Percentiles rank a stretch among this genome's conserved stretches.
Evolutionary conservation across 495 filamentous ascomycete genomes (phyloP).

Genomic region (Penicillium lividum): DNA sequence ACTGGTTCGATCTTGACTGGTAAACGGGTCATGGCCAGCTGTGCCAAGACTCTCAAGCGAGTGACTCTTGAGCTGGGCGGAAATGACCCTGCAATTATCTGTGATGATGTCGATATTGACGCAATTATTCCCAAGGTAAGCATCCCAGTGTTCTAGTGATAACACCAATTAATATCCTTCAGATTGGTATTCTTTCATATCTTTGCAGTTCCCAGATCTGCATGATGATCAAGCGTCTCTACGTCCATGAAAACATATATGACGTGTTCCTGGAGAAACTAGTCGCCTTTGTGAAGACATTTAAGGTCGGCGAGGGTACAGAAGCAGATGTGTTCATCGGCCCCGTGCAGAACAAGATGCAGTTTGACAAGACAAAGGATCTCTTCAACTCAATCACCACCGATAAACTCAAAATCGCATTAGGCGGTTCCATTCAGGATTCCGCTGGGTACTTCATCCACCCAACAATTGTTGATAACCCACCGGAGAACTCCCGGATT

Average conservation of each 20-base stretch:
- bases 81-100: slow-evolving; percentile 68
- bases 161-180: neutral
- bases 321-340: slow-evolving; percentile 46
- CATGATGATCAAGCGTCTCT: slow-evolving; percentile 64
- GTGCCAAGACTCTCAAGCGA: slow-evolving; percentile 62
- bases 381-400: slow-evolving; percentile 49
- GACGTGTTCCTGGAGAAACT: slow-evolving; percentile 58
- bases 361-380: slow-evolving; percentile 56
- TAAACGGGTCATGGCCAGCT: slow-evolving; percentile 61
- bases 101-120: slow-evolving; percentile 64
- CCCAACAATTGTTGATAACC: slow-evolving; percentile 61
- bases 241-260: slow-evolving; percentile 69
- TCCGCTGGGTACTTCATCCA: slow-evolving; percentile 53
- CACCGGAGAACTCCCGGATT: slow-evolving; percentile 52
- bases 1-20: slow-evolving; percentile 67
- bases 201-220: slow-evolving; percentile 60
- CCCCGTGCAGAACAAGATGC: slow-evolving; percentile 62
- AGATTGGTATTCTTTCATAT: slow-evolving; percentile 48
- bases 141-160: neutral
- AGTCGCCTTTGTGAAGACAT: slow-evolving; percentile 53
- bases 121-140: slow-evolving; percentile 55
- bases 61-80: slow-evolving; percentile 64
- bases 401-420: slow-evolving; percentile 44
- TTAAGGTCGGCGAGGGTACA: slow-evolving; percentile 50
- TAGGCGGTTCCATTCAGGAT: slow-evolving; percentile 34